Conservation (phyloP, 805 yeast genomes). For the Pichia ethanolica region DNA sequence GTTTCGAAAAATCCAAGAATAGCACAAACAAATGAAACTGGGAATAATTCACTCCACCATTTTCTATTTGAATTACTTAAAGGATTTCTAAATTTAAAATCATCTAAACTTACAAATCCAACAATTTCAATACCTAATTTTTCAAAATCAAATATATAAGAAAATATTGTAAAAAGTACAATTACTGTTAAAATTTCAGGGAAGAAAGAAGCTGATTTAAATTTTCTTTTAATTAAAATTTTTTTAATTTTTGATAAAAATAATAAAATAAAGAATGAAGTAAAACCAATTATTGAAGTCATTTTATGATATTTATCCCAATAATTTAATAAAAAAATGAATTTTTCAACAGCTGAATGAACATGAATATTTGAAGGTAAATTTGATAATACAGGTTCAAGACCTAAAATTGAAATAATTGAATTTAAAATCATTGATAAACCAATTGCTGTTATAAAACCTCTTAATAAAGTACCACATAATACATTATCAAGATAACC, state of each 20-base stretch:
- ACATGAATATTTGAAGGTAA: constrained; percentile 42
- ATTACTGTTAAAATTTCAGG: constrained; percentile 87
- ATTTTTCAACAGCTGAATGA: constrained; percentile 67
- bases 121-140: constrained; percentile 55
- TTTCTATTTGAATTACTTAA: constrained; percentile 38
- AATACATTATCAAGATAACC: constrained; percentile 81
- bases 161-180: constrained; percentile 46
- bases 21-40: constrained; percentile 72
- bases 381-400: constrained; percentile 38
- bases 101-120: constrained; percentile 54
- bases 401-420: constrained; percentile 62
- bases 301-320: constrained; percentile 41
- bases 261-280: constrained; percentile 41
- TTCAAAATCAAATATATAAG: constrained; percentile 41
- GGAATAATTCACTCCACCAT: constrained; percentile 47
- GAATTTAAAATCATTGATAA: constrained; percentile 76
- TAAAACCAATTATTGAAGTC: constrained; percentile 54
- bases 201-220: constrained; percentile 47
- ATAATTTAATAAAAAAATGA: constrained; percentile 48
- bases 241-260: constrained; percentile 36
- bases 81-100: constrained; percentile 51
- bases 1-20: constrained; percentile 88
- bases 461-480: constrained; percentile 68
- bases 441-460: constrained; percentile 84
- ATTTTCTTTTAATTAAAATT: constrained; percentile 25